Evolutionary conservation across 768 basidiomycete genomes (phyloP), one percentile per base, ranked within the genome.

Genomic region (Fomitopsis pulvina): DNA sequence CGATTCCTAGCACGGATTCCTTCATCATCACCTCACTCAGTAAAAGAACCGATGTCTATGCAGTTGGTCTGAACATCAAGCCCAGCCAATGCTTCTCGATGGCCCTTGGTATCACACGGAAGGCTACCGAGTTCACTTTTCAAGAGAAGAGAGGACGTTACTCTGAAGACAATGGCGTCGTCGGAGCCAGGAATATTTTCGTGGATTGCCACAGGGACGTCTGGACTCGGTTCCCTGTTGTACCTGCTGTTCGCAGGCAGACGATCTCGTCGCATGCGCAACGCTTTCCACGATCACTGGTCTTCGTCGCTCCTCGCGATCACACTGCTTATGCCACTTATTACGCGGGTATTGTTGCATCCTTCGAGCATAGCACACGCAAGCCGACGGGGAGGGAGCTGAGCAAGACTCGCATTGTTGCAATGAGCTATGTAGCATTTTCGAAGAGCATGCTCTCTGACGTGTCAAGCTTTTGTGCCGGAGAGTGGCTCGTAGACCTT

Each of bases 401-500:
- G 30, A 71, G 66, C 43, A 62, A 59, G 2, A 67, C 76, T 11
- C 51, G 45, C 4, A 65, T 79, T 1, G 60, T 60, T 0, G 63
- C 72, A 4, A 50, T 65, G 0, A 43, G 62, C 4, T 70, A 68
- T 22, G 27, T 57, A 1, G 52, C 59, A 4, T 67, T 75, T n/a
- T 27, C 24, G 38, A 6, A n/a, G 54, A 56, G 27, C 48, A 24
- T 45, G 29, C 16, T 21, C 2, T 16, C 53, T 64, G 54, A 61
- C 10, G 47, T 67, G 3, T 78, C 78, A 2, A 53, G 55, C 4
- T 76, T 74, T 52, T 66, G 66, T 14, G 68, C 69, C 0, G 81
- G 82, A 29, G 80, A 84, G 60, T 83, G 83, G 83, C 59, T 83
- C 0, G 79, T 78, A 0, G 76, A 81, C 12, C 60, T 83, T 7